Evolutionary conservation across 345 rosid species (phyloP).

Genomic region (Eucalyptus tenuipes): DNA sequence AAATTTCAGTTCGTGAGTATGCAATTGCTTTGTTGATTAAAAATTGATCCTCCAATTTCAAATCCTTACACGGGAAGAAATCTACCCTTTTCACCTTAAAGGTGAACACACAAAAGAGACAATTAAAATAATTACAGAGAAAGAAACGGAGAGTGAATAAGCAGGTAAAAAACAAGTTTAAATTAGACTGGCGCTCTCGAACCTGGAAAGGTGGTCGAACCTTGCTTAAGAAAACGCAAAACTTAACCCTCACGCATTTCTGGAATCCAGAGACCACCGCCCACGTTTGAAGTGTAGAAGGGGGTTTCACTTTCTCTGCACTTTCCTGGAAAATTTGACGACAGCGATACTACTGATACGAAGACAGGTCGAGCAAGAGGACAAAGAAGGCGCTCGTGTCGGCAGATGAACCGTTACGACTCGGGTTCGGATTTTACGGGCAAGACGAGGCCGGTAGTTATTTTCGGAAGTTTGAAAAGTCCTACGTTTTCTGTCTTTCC

Average conservation of each 20-base stretch:
- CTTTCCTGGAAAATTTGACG: neutral
- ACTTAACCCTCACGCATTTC: neutral
- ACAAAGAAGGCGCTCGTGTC: neutral
- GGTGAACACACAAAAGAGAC: neutral
- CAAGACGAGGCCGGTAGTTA: neutral
- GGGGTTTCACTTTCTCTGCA: neutral
- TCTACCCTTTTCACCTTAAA: neutral
- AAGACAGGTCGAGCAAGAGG: neutral
- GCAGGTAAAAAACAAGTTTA: neutral
- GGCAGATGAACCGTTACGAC: neutral
- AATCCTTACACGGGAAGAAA: neutral
- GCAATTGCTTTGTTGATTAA: neutral
- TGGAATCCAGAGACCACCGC: neutral
- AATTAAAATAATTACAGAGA: neutral
- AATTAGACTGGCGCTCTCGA: neutral
- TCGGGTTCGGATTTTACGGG: neutral
- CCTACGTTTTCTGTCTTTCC: neutral
- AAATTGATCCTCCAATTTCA: neutral
- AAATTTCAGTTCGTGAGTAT: neutral
- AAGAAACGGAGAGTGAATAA: neutral
- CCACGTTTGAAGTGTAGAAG: neutral
- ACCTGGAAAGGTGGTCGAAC: neutral
- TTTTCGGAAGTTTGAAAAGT: neutral
- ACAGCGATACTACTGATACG: neutral
- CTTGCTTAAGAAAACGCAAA: neutral